Evolutionary conservation across 306 rosid species (phyloP), one percentile per base, ranked within the genome.

Genomic region (Malus sieversii): DNA sequence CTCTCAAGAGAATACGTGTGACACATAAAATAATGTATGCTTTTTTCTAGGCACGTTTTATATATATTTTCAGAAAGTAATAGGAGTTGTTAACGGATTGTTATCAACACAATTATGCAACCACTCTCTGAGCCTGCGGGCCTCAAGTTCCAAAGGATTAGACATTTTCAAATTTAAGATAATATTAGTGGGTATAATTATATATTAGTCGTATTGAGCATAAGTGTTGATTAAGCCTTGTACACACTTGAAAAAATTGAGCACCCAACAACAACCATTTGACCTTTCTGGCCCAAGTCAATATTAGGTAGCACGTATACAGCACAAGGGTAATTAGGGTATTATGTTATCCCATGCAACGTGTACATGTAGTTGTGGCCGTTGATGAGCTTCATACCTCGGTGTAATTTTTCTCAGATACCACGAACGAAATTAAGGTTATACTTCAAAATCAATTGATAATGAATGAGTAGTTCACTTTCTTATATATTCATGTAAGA

Each of bases 1-100:
- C 45, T 86, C 77, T 80, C 70, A 55, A 78, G 72, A 35, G 76
- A 82, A 78, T 84, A 48, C 90, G 87, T 81, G 88, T 78, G 75
- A 13, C 40, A 74, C 71, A 45, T 79, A 8, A 79, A 72, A 72
- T 57, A 44, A 69, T 74, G 62, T 71, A 66, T 52, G 48, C 58
- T 74, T 64, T 64, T 73, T 72, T 76, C 10, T n/a, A 0, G 3
- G 9, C 14, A 11, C 2, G 13, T 12, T 59, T 75, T 66, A 52
- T 53, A 27, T 65, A 22, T 22, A 35, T 1, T 58, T 35, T 23
- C 11, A 38, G 25, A 72, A 70, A 76, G 76, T 61, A 45, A 46
- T 72, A 66, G 52, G 30, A 63, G 77, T 77, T 77, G 68, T 70
- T 77, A 45, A 80, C 27, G 18, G 72, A 76, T 78, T 64, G 78